These are phyloP conservation scores for Hemileccinum impolitum DNA, from an alignment of 768 basidiomycete species.

Conservation along the genomic window DNA sequence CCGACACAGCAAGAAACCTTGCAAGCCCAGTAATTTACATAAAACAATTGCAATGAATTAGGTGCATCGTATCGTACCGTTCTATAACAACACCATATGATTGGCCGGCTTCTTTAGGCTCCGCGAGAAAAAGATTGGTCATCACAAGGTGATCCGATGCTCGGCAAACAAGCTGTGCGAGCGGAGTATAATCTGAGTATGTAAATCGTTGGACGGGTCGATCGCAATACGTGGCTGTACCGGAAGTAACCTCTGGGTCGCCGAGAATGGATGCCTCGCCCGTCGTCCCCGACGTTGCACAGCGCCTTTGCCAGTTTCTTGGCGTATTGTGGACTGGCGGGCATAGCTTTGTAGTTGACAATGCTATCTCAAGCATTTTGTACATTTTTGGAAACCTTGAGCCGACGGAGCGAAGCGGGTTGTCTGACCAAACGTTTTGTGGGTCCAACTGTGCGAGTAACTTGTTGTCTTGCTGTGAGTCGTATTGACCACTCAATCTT, in stretches of 20 bases:
- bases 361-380: neutral
- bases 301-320: neutral
- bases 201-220: neutral
- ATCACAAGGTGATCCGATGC: too few species aligned
- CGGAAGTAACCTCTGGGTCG: neutral
- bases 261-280: neutral
- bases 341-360: slow-evolving; percentile 8
- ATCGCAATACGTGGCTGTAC: neutral
- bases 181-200: too few species aligned
- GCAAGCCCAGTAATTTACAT: too few species aligned
- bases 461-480: neutral
- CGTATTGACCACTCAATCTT: neutral
- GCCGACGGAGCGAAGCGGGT: slow-evolving; percentile 5
- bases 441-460: slow-evolving; percentile 17
- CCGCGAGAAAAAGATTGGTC: too few species aligned
- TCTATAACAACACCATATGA: too few species aligned
- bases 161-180: too few species aligned
- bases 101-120: too few species aligned
- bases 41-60: too few species aligned
- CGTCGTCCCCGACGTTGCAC: neutral
- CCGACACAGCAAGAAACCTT: too few species aligned
- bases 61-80: too few species aligned
- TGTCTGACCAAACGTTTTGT: slow-evolving; percentile 12
- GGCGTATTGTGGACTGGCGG: neutral
- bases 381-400: slow-evolving; percentile 21